These are phyloP conservation scores for Heterobasidion irregulare DNA, from an alignment of 1,284 basidiomycete genomes.

Conservation along the genomic window DNA sequence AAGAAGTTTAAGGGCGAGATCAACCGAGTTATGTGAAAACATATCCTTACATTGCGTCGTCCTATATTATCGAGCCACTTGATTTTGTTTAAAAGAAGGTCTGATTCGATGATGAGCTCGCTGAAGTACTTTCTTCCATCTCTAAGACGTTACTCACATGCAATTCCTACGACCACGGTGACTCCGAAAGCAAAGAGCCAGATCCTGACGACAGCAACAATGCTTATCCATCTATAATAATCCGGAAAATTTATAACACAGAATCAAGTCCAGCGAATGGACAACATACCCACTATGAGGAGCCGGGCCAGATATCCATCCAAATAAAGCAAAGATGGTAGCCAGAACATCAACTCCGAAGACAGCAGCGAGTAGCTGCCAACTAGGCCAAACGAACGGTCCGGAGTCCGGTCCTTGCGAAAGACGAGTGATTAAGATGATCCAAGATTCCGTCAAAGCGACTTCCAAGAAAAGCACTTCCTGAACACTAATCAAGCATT, in stretches of 20 bases:
- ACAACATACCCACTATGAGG: conserved; percentile 21
- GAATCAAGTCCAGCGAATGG: not conserved
- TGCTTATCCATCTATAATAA: conserved; percentile 29
- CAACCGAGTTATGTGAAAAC: not conserved
- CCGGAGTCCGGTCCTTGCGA: not conserved
- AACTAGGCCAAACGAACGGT: not conserved
- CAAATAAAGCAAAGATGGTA: conserved; percentile 39
- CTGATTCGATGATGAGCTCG: conserved; percentile 18
- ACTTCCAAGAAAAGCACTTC: conserved; percentile 47
- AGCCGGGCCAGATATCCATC: conserved; percentile 39
- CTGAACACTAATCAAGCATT: conserved; percentile 23
- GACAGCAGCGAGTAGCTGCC: conserved; percentile 29
- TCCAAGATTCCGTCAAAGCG: conserved; percentile 43
- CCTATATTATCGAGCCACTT: conserved; percentile 37
- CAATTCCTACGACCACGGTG: conserved; percentile 33
- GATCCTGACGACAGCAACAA: conserved; percentile 42
- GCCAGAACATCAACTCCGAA: conserved; percentile 41
- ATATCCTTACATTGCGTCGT: conserved; percentile 6
- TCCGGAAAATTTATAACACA: not conserved
- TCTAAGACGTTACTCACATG: conserved; percentile 18
- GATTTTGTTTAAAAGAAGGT: not conserved
- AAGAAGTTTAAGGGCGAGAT: not conserved
- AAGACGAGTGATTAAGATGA: conserved; percentile 35
- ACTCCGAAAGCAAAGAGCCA: conserved; percentile 44
- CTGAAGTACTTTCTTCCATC: conserved; percentile 16